Conservation (phyloP, 495 filamentous ascomycete species). For the Neurospora sublineolata region DNA sequence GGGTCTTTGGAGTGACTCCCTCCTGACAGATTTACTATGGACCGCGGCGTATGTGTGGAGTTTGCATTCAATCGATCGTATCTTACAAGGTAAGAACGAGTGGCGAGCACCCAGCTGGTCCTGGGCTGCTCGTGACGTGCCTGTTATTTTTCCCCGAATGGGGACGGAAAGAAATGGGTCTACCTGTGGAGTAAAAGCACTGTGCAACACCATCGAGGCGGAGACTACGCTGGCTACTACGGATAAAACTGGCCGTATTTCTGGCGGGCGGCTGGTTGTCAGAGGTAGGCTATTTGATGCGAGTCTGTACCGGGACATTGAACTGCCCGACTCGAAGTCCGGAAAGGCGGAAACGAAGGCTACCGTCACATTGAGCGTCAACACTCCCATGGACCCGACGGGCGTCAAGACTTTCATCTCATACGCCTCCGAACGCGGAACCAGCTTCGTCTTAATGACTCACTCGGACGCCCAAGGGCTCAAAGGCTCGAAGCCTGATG, state of each 20-base stretch:
- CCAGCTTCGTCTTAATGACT: not conserved
- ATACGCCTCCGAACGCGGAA: not conserved
- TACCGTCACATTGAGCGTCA: not conserved
- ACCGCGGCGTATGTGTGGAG: not conserved
- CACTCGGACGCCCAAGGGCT: not conserved
- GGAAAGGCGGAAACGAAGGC: not conserved
- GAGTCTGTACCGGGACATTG: not conserved
- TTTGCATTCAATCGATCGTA: not conserved
- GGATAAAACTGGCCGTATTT: not conserved
- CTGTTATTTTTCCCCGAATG: not conserved
- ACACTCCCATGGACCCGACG: not conserved
- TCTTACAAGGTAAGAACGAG: not conserved
- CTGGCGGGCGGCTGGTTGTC: not conserved
- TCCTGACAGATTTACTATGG: constrained; percentile 7
- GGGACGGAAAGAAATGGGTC: not conserved
- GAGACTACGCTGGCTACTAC: not conserved
- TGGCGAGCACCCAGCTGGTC: constrained; percentile 10
- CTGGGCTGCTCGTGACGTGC: constrained; percentile 3
- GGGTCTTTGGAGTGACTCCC: constrained; percentile 3
- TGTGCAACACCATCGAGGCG: not conserved
- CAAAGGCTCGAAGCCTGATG: not conserved
- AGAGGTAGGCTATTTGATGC: not conserved
- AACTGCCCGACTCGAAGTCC: not conserved
- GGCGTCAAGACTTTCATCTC: not conserved
- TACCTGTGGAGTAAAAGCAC: not conserved